Evolutionary conservation across 768 basidiomycete species (phyloP).

Genomic region (Tulasnella sp.): DNA sequence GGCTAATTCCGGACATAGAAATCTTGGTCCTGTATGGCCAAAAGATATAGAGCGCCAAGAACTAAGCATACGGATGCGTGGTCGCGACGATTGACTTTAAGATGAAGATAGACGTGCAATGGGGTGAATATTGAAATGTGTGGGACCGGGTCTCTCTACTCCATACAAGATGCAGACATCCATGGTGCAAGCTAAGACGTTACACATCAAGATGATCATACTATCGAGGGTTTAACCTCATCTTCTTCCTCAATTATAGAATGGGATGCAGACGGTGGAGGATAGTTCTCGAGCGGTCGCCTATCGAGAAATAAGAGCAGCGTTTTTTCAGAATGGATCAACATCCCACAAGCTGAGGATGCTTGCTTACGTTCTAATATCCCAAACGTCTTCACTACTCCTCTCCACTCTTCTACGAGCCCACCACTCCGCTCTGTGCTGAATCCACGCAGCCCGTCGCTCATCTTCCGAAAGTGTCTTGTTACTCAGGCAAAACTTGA

Average conservation of each 20-base stretch:
- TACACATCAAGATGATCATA: too few relatives aligned
- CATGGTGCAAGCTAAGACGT: too few relatives aligned
- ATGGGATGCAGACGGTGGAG: conserved; percentile 9
- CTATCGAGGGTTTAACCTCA: too few relatives aligned
- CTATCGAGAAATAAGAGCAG: neutral
- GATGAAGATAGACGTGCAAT: too few relatives aligned
- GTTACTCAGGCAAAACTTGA: conserved; percentile 87
- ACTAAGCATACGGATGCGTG: too few relatives aligned
- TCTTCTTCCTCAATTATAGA: neutral
- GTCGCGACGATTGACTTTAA: too few relatives aligned
- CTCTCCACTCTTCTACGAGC: conserved; percentile 58
- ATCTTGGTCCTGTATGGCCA: too few relatives aligned
- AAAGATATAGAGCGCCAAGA: too few relatives aligned
- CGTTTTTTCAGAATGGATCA: neutral
- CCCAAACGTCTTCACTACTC: conserved; percentile 96
- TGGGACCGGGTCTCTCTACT: too few relatives aligned
- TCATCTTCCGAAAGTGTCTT: conserved; percentile 70
- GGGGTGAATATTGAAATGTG: too few relatives aligned
- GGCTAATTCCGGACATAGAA: too few relatives aligned
- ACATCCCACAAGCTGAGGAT: neutral
- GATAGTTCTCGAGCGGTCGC: conserved; percentile 1
- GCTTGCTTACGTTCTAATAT: conserved; percentile 59
- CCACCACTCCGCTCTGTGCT: conserved; percentile 89
- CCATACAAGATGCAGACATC: too few relatives aligned
- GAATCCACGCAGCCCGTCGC: conserved; percentile 75